Evolutionary conservation across 148 eudicot species (phyloP), one percentile per base, ranked within the genome.

Genomic region (Rhododendron molle): DNA sequence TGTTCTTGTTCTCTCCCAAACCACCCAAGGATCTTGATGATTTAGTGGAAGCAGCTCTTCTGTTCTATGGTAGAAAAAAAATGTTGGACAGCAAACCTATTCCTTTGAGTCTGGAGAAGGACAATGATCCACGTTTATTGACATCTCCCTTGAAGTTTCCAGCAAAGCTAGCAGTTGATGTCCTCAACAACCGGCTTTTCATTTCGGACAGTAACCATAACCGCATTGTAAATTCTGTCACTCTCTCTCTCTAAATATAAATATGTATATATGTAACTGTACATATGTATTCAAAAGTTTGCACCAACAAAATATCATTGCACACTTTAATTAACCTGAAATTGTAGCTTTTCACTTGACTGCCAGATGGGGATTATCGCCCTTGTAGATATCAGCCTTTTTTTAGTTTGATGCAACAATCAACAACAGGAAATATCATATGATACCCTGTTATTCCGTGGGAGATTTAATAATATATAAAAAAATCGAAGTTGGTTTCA

Each of bases 121-220:
- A 95, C 85, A 96, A 96, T 84, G 98, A 96, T 92, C 97, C 96
- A 46, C 92, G 97, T 32, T 87, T 96, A 84, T 78, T 93, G 86
- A 90, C 93, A 88, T 96, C 98, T 73, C 98, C 99, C 14, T 86
- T 96, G 90, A 96, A 96, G 89, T 96, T 96, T 90, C 99, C 99
- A 7, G 99, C 96, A 83, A 96, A 96, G 92, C 93, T 96, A 90
- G 96, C 94, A 81, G 92, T 92, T 87, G 99, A 96, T 90, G 89
- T 92, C 83, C 86, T 93, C 85, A 96, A 96, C 88, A 92, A 92
- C 77, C 92, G 98, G 67, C 95, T 96, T 44, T 96, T 96, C 91
- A 96, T 96, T 83, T 95, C 99, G 80, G 99, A 96, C 93, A 96
- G 99, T 87, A 95, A 90, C 85, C 99, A 96, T 88, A 96, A 96